phyloP scores from a whole-genome alignment of 352 stramenopile species.

The Thraustochytrium sp. region DNA sequence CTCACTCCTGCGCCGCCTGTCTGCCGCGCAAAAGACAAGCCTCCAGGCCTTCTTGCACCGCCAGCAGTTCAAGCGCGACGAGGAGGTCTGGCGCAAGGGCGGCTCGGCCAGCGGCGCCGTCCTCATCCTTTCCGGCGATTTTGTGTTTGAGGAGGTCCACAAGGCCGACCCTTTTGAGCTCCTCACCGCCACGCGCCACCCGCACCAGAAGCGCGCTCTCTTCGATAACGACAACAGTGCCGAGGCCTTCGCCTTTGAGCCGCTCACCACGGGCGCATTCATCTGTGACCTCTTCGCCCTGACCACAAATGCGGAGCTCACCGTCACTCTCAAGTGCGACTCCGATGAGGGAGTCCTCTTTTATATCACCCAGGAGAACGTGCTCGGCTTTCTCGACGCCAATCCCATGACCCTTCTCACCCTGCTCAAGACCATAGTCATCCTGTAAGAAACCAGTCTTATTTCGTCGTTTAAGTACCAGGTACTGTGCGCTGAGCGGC shows the following conservation, averaged over 20 bases:
- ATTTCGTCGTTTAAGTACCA: neutral
- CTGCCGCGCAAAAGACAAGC: slow-evolving; percentile 67
- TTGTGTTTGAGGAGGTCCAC: slow-evolving; percentile 41
- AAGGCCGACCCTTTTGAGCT: slow-evolving; percentile 20
- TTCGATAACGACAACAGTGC: neutral
- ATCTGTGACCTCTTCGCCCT: slow-evolving; percentile 33
- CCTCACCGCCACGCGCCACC: slow-evolving; percentile 9
- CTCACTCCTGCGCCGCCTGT: slow-evolving; percentile 68
- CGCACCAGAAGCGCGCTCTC: neutral
- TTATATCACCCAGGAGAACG: slow-evolving; percentile 40
- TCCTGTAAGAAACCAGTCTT: neutral
- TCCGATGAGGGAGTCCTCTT: slow-evolving; percentile 23
- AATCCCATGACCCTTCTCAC: slow-evolving; percentile 33
- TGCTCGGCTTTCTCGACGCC: slow-evolving; percentile 31
- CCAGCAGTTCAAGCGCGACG: slow-evolving; percentile 59
- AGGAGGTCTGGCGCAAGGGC: slow-evolving; percentile 68
- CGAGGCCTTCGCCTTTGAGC: neutral
- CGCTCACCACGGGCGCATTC: slow-evolving; percentile 13
- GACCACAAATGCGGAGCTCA: slow-evolving; percentile 30
- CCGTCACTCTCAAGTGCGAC: slow-evolving; percentile 34
- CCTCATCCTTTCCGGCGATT: slow-evolving; percentile 57
- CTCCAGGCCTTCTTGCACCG: slow-evolving; percentile 70
- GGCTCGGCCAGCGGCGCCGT: slow-evolving; percentile 62
- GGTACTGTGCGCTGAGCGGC: neutral
- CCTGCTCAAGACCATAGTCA: slow-evolving; percentile 9